Base-by-base conservation (phyloP, 352 stramenopile species). In the Globisporangium echinulatum region DNA sequence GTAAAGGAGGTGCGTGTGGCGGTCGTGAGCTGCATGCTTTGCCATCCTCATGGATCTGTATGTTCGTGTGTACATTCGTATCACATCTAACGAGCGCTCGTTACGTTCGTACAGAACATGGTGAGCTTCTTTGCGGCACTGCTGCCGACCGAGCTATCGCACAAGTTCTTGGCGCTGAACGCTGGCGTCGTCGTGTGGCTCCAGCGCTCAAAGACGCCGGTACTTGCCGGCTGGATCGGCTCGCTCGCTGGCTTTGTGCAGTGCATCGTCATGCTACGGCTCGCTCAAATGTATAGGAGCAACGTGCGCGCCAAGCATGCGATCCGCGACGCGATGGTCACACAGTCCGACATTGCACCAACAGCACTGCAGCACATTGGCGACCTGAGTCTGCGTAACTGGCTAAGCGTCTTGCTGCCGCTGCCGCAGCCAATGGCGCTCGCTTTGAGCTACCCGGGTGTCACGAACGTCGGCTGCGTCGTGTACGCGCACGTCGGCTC, bases 401-500 rank as follows among this genome's bases (percentile, higher is more conserved):
- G 77, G 77, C 40, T 83, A 15, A 74, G 68, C 38, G 69, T 87
- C 9, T 75, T 84, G 54, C 57, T 83, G 48, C 79, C 79, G 7
- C 56, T 88, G 42, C 77, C 77, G 15, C 74, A 82, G 61, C 67
- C 72, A 13, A 68, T 84, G 57, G 72, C 70, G 13, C 52, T 86
- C 8, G 64, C 61, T 13, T 33, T 79, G 52, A 82, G 68, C 59
- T 85, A 73, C 54, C 72, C 73, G n/a, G 67, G 70, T 9, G 68
- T 87, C 14, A 57, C 60, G 51, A 77, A 75, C 43, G 64, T 72
- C 36, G 55, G 64, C 36, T 85, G 73, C 7, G 53, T 82, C 49
- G 63, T 71, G 6, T 88, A 85, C 55, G 77, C 74, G 3, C 68
- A 82, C 15, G 77, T 88, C 44, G 79, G 79, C 47, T 78, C 73